Evolutionary conservation across 495 filamentous ascomycete genomes (phyloP), one percentile per base, ranked within the genome.

Genomic region (Aspergillus kassunensis): DNA sequence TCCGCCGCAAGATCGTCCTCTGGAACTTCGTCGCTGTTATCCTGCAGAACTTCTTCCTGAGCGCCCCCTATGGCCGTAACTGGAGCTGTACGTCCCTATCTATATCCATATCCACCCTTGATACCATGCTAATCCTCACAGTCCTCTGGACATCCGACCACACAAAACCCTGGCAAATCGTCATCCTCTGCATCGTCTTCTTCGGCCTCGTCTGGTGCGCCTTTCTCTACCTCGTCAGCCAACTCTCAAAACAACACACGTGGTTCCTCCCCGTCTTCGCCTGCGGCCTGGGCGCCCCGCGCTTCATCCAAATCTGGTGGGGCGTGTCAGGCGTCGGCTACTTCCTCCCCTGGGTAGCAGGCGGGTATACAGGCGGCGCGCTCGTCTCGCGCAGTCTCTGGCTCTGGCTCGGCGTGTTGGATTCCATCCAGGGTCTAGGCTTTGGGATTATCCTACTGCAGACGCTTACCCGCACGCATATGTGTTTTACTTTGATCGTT

Each of bases 371-470:
- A 0, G 64, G 66, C 2, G 72, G 73, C 0, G 73, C 74, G 1
- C 54, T 78, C 0, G 62, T 70, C 7, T 70, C 68, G 4, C 67
- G 74, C 6, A 67, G 68, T 58, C 35, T 78, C n/a, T 78, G 74
- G 74, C 65, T 78, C 10, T 78, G 74, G 74, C 66, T 78, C 0
- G 74, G 74, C 13, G 70, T 76, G 0, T 57, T 76, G 33, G 73
- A 76, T 55, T 58, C 68, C 8, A 54, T 78, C 24, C 74, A 78
- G 52, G 74, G 73, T 13, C 59, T 78, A 2, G 74, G 74, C 0
- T 78, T 76, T 47, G 74, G 74, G 27, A 78, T 78, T 65, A 78
- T 78, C 31, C 58, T 78, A 0, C 49, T 78, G 21, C 73, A 76
- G 53, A 78, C 74, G 2, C 51, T 78, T 37, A 78, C 73, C 0